Evolutionary conservation across 73 alveolate species (phyloP).

Genomic region (Chromera velia): DNA sequence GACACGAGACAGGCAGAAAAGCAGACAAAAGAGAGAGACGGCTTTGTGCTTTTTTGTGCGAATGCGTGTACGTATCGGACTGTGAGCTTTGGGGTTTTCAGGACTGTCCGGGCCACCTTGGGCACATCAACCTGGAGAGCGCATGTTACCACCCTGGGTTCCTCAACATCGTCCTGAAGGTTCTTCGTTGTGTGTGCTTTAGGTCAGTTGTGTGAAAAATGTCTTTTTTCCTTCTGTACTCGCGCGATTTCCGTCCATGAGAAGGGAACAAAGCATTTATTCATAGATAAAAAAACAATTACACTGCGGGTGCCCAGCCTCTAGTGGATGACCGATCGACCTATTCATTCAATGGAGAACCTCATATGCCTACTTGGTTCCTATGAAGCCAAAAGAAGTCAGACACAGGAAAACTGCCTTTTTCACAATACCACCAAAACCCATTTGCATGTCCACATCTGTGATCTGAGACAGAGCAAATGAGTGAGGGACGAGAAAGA

Average conservation of each 20-base stretch:
- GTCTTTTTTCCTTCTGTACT: too few species aligned
- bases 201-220: too few species aligned
- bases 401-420: too few species aligned
- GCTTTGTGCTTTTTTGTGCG: not conserved
- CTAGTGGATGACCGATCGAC: not conserved
- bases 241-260: slow-evolving; percentile 40
- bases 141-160: slow-evolving; percentile 83
- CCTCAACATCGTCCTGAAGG: slow-evolving; percentile 61
- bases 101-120: slow-evolving; percentile 93
- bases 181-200: slow-evolving; percentile 73
- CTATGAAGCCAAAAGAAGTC: too few species aligned
- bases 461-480: too few species aligned
- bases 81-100: slow-evolving; percentile 77
- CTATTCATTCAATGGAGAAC: not conserved
- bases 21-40: not conserved
- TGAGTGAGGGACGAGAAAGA: too few species aligned
- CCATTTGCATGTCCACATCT: too few species aligned
- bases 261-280: not conserved
- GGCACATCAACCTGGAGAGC: slow-evolving; percentile 72
- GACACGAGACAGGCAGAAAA: not conserved
- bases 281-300: not conserved
- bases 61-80: not conserved
- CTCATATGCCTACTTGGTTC: not conserved
- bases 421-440: too few species aligned
- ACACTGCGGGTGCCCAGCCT: not conserved